phyloP scores from a whole-genome alignment of 768 basidiomycete genomes.

The Cystofilobasidium capitatum region DNA sequence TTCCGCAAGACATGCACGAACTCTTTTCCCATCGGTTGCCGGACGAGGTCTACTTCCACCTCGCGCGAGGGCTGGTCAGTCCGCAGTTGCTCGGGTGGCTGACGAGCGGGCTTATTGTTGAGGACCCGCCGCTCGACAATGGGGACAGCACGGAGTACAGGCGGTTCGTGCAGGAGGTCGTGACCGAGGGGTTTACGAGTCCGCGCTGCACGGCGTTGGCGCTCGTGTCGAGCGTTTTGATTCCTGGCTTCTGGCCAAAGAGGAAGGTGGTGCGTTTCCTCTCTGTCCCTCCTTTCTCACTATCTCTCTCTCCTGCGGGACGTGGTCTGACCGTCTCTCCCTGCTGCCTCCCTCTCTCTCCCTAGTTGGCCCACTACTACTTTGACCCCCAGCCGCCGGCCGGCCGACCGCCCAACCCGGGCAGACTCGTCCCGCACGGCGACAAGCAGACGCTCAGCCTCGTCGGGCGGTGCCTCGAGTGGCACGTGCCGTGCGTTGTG shows the following conservation, averaged over 20 bases:
- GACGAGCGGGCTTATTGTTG: conserved; percentile 73
- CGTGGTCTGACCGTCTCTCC: neutral
- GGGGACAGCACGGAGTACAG: conserved; percentile 92
- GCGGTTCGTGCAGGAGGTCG: conserved; percentile 88
- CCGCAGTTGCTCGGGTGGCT: conserved; percentile 93
- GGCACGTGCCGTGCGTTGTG: conserved; percentile 74
- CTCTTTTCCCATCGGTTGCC: conserved; percentile 90
- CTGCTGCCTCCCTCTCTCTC: neutral
- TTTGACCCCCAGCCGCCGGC: conserved; percentile 33
- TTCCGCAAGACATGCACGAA: conserved; percentile 83
- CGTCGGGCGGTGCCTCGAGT: conserved; percentile 74
- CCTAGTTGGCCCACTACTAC: conserved; percentile 39
- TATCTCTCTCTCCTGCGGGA: neutral
- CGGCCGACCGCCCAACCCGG: conserved; percentile 67
- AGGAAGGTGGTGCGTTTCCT: conserved; percentile 50
- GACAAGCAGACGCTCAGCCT: conserved; percentile 71
- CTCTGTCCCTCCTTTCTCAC: neutral
- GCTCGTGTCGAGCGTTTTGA: conserved; percentile 66
- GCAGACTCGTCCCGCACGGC: conserved; percentile 54
- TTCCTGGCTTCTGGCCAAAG: conserved; percentile 65
- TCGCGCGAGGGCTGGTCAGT: conserved; percentile 79
- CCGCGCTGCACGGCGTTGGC: conserved; percentile 86
- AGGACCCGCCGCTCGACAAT: conserved; percentile 73
- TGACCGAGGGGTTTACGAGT: conserved; percentile 87
- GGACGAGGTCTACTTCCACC: conserved; percentile 92